Base-by-base conservation (phyloP, 2,329 filamentous ascomycete species). In the Cordyceps fumosorosea region DNA sequence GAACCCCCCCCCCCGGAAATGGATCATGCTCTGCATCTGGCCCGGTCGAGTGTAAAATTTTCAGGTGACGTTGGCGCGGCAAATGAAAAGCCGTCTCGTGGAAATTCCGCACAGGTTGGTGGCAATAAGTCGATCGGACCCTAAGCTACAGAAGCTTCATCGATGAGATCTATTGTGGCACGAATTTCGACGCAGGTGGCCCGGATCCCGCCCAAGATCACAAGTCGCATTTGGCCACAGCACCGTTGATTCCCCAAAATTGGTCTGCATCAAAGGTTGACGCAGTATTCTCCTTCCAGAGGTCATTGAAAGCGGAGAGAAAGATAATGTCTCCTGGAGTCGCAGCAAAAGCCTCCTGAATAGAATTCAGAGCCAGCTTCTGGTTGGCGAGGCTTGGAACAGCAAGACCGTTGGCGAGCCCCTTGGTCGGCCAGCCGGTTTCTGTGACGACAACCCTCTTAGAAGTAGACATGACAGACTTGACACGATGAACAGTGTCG, bases 351-450 rank as follows among this genome's bases (percentile, higher is more conserved):
- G 79, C 77, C 44, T 71, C 69, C 72, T 82, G 84, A 69, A 96
- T 83, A 26, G 86, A 87, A 6, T 76, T 72, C 42, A 96, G 73
- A 12, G 91, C 91, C 24, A 74, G 72, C 12, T 77, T 71, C 73
- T 96, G 91, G 66, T 92, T 85, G 12, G 79, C 76, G n/a, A 77
- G 68, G 14, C 85, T 85, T 0, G 91, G 89, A 2, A 93, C 77
- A n/a, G 90, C 90, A 20, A 71, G 69, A 2, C 85, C 84, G 71
- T 95, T 93, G 58, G 80, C 64, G 14, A 77, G 67, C 20, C 91
- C 91, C 66, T 84, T 74, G 72, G 84, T 86, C 48, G 91, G 91
- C 91, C 91, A 96, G 56, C 92, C 92, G 3, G 88, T 88, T 78
- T 96, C 92, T 1, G 90, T 91, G 67, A 96, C 86, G 44, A 93